Evolutionary conservation across 2,329 filamentous ascomycete species (phyloP), one percentile per base, ranked within the genome.

Genomic region (Aureobasidium zeae): DNA sequence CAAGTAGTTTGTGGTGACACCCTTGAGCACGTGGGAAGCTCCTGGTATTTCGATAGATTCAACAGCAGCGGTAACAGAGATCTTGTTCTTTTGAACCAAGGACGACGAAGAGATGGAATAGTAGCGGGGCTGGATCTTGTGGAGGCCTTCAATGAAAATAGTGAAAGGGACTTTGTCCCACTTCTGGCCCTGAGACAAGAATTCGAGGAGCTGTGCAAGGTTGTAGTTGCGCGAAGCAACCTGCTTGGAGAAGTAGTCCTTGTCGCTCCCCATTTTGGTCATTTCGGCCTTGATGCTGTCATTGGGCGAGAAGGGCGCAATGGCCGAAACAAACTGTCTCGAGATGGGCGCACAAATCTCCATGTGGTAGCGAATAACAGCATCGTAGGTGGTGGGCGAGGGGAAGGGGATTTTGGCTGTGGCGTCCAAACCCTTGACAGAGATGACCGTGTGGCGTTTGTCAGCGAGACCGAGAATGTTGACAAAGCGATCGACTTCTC

Each of bases 81-180:
- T 87, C 69, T 87, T 89, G 66, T 94, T 81, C 61, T 91, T 88
- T 61, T 98, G 88, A 12, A 94, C 88, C 7, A 87, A 64, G 5
- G 91, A 95, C 1, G 91, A 96, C 1, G 93, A 98, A 2, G 91
- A 98, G 63, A 98, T 98, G 37, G 93, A 98, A 71, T 98, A 98
- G 73, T 96, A 98, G 37, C 91, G 86, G 28, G 91, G 89, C 65
- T 98, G 91, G 46, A 98, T 79, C 72, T 95, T 96, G 66, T 81
- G 85, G 49, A 98, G 66, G 52, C 86, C 84, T 71, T 98, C 91
- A 53, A 98, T 87, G 55, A 96, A 80, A 55, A 88, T 80, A 7
- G 91, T 94, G 68, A 98, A 96, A 12, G 91, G 93, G 45, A 95
- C 79, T 44, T 79, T 80, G 44, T 77, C 70, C 84, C 91, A 98